A percentile compares a stretch with the other conserved stretches of the same genome.
These are phyloP conservation scores for Fusarium austroafricanum DNA, from an alignment of 2,329 filamentous ascomycete species.

Conservation along the genomic window DNA sequence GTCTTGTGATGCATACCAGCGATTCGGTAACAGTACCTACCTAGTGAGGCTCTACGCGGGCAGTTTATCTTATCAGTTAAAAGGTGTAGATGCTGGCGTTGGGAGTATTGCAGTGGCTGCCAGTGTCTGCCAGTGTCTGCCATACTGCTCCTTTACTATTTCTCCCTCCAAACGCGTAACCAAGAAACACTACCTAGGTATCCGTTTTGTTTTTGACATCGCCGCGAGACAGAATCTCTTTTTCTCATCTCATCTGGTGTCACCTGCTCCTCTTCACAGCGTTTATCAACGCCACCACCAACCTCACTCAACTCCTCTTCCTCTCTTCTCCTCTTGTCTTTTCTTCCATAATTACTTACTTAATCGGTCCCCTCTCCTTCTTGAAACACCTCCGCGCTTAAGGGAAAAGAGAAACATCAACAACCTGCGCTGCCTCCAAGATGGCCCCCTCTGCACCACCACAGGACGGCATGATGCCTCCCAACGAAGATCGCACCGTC, in stretches of 20 bases:
- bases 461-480: slow-evolving; percentile 24
- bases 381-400: not conserved
- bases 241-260: slow-evolving; percentile 29
- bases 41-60: not conserved
- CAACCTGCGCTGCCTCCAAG: not conserved
- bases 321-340: not conserved
- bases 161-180: not conserved
- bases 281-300: slow-evolving; percentile 23
- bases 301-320: slow-evolving; percentile 21
- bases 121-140: slow-evolving; percentile 16
- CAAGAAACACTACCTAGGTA: not conserved
- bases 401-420: not conserved
- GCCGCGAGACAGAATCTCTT: not conserved
- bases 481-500: not conserved
- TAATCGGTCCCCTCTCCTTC: too few relatives aligned
- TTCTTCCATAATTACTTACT: slow-evolving; percentile 3
- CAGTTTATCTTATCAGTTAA: not conserved
- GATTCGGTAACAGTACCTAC: slow-evolving; percentile 14
- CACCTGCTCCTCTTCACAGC: slow-evolving; percentile 22
- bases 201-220: too few relatives aligned
- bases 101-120: not conserved
- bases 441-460: slow-evolving; percentile 31
- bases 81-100: not conserved
- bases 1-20: slow-evolving; percentile 23
- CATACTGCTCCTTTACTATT: not conserved